phyloP scores from a whole-genome alignment of 2,329 filamentous ascomycete species.

The Paecilomyces fulvus region DNA sequence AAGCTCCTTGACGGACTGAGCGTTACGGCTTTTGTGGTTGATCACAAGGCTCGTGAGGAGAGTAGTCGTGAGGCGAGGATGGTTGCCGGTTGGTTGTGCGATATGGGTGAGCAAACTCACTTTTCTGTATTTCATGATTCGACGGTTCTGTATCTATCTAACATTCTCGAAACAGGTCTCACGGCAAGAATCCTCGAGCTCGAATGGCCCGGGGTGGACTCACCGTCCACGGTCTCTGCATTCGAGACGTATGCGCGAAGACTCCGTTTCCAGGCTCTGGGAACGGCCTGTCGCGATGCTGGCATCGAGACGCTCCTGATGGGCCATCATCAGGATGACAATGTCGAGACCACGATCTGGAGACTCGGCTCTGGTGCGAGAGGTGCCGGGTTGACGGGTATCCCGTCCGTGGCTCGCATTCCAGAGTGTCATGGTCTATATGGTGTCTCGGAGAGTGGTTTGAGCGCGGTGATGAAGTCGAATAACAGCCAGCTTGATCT shows the following conservation, averaged over 20 bases:
- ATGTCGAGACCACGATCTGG: constrained; percentile 82
- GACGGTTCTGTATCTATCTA: neutral
- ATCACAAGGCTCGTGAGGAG: constrained; percentile 49
- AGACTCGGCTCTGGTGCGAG: constrained; percentile 60
- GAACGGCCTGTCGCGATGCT: constrained; percentile 46
- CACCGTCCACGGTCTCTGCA: constrained; percentile 46
- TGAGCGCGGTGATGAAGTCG: constrained; percentile 30
- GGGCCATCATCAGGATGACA: constrained; percentile 84
- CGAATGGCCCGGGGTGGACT: constrained; percentile 41
- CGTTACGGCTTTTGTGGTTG: constrained; percentile 51
- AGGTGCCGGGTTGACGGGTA: constrained; percentile 64
- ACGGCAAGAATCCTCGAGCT: constrained; percentile 33
- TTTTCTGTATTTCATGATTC: neutral
- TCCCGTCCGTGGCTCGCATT: constrained; percentile 57
- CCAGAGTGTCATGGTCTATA: constrained; percentile 75
- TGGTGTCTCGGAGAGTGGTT: constrained; percentile 60
- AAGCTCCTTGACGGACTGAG: constrained; percentile 13
- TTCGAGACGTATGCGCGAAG: constrained; percentile 70
- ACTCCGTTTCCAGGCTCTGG: constrained; percentile 65
- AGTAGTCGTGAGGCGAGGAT: constrained; percentile 48
- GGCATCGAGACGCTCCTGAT: constrained; percentile 58
- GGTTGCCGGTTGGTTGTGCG: constrained; percentile 39
- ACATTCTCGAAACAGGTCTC: constrained; percentile 17
- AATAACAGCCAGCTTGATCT: neutral
- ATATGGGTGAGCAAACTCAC: constrained; percentile 32